Evolutionary conservation across 345 rosid species (phyloP), one percentile per base, ranked within the genome.

Genomic region (Lagerstroemia speciosa): DNA sequence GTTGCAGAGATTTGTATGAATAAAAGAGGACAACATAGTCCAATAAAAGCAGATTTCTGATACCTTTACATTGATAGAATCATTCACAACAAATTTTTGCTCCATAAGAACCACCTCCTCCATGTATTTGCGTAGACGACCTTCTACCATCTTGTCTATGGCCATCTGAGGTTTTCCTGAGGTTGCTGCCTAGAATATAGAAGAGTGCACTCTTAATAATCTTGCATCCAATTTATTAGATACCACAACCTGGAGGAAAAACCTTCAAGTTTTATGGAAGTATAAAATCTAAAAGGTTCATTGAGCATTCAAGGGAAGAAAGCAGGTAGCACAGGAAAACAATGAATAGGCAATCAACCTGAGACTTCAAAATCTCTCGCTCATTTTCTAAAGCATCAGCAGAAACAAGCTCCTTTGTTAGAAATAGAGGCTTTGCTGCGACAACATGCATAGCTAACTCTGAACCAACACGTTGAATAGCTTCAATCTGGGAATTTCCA

Each of bases 361-460:
- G 97, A 72, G 96, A 88, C 77, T 84, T 92, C 4, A 94, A 85
- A 79, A 94, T 79, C 80, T 91, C 99, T 10, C 89, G 95, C 78
- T 94, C 99, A 76, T 69, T 87, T 52, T 88, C 94, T 66, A 94
- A 71, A 30, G 88, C 96, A 73, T 82, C 87, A 10, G 86, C 66
- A 16, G 91, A 78, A 64, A 94, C 93, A 31, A 78, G 76, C 71
- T 91, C 98, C 79, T 83, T 94, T 17, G 85, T 77, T 66, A 94
- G 70, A 78, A 89, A 89, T 14, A 89, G 83, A 55, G 99, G 99
- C 77, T 83, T 94, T 66, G 95, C 77, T 65, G 99, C 99, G 70
- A 94, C 99, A 38, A 91, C 77, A 79, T 94, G 99, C 99, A 94
- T 91, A 36, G 97, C 99, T 83, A 94, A 72, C 71, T 94, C 96